A percentile compares a stretch with the other conserved stretches of the same genome.
phyloP scores from a whole-genome alignment of 805 yeast genomes.

The Osmozyma mogii region DNA sequence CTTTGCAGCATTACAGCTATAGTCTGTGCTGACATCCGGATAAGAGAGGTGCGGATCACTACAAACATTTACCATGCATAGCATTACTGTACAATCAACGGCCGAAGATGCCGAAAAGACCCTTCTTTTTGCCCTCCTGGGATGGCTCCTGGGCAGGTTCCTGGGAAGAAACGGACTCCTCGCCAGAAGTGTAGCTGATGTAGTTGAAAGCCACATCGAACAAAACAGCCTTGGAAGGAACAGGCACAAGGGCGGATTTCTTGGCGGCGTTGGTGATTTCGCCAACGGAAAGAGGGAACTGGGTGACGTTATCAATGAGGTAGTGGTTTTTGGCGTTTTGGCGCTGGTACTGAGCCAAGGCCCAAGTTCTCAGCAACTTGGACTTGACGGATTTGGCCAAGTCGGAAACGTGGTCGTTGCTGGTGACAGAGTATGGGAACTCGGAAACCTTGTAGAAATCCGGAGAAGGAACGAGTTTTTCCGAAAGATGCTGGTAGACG shows the following conservation, averaged over 20 bases:
- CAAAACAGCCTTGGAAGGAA: slow-evolving; percentile 78
- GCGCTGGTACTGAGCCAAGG: slow-evolving; percentile 40
- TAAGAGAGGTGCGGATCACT: too few relatives aligned
- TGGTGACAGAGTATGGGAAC: slow-evolving; percentile 37
- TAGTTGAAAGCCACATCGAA: slow-evolving; percentile 88
- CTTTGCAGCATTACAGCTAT: too few relatives aligned
- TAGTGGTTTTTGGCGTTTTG: slow-evolving; percentile 12
- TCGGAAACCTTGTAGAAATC: slow-evolving; percentile 25
- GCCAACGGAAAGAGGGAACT: slow-evolving; percentile 26
- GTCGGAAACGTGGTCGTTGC: slow-evolving; percentile 20
- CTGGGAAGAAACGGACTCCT: slow-evolving; percentile 7
- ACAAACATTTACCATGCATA: too few relatives aligned
- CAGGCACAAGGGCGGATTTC: slow-evolving; percentile 39
- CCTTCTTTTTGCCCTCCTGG: slow-evolving; percentile 41
- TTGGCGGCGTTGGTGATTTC: slow-evolving; percentile 17
- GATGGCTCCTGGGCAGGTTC: slow-evolving; percentile 21
- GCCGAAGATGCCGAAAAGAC: slow-evolving; percentile 71
- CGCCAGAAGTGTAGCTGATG: slow-evolving; percentile 41
- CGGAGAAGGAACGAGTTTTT: background rate
- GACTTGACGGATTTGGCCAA: slow-evolving; percentile 15
- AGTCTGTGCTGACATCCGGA: too few relatives aligned
- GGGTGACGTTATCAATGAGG: slow-evolving; percentile 37
- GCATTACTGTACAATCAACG: slow-evolving; percentile 17
- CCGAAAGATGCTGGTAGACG: slow-evolving; percentile 21
- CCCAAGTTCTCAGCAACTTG: slow-evolving; percentile 24